Base-by-base conservation (phyloP, 2,329 filamentous ascomycete genomes). In the Aspergillus persii region DNA sequence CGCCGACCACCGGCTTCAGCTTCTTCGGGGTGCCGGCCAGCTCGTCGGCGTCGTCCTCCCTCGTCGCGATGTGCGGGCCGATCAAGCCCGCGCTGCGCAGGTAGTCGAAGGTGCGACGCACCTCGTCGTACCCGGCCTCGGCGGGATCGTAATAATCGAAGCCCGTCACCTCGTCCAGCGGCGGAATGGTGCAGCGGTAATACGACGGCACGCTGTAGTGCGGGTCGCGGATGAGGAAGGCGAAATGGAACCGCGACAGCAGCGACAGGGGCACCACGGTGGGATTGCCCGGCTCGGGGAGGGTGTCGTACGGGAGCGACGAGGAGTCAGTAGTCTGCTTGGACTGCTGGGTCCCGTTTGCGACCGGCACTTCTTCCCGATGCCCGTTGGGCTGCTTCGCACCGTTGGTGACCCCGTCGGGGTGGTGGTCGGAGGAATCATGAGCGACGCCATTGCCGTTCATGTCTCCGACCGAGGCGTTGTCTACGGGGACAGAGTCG, bases 201-300 rank as follows among this genome's bases (percentile, higher is more conserved):
- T 94, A 98, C 50, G 91, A 96, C 7, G 95, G 95, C 65, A 98
- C 93, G 69, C 91, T 90, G 72, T 87, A 87, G 69, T 91, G 87
- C n/a, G 95, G 95, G 75, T 98, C 92, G 58, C 95, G 93, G 81
- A 99, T 98, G 63, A 98, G 84, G 79, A 99, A 98, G 26, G 93
- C 91, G 79, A 94, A 98, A 77, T 97, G 92, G 79, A 96, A 98
- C 66, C 86, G 83, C 70, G 86, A 84, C 59, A 98, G 81, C 60
- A 91, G 79, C 31, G 86, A 85, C 30, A 85, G 78, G 2, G 95
- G 95, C 53, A 98, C 79, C 29, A 96, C 89, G 1, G 92, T 96
- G 1, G 93, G 94, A 77, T 98, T 98, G 58, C 82, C 82, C 2
- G 84, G 80, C 76, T 94, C 88, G 3, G 79, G 71, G 36, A 77